These are phyloP conservation scores for Lichtheimia ramosa DNA, from an alignment of 371 early-diverging fungal species.

Conservation along the genomic window DNA sequence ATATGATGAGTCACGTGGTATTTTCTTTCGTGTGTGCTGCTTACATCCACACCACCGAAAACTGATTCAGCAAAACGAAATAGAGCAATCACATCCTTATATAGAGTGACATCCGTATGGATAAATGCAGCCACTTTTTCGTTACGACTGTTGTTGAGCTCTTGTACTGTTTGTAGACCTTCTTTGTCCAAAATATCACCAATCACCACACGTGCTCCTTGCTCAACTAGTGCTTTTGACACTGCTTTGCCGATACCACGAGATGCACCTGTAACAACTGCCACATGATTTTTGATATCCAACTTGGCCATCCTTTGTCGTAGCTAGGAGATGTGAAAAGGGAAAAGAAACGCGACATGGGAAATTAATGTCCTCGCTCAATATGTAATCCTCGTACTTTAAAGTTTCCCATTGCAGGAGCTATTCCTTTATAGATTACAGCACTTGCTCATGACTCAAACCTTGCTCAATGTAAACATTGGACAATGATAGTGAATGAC, in stretches of 20 bases:
- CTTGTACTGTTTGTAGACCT: constrained; percentile 30
- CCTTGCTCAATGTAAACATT: too few relatives aligned
- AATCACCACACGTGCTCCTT: constrained; percentile 60
- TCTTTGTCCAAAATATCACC: constrained; percentile 60
- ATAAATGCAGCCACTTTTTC: constrained; percentile 41
- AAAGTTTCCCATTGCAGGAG: too few relatives aligned
- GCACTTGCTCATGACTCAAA: too few relatives aligned
- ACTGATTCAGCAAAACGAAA: constrained; percentile 46
- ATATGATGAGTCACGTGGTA: neutral
- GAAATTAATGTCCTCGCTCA: too few relatives aligned
- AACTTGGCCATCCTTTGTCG: neutral
- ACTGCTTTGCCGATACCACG: constrained; percentile 65
- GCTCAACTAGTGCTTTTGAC: constrained; percentile 40
- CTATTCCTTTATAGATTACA: too few relatives aligned
- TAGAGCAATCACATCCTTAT: constrained; percentile 43
- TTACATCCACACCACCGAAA: constrained; percentile 44
- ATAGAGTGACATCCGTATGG: constrained; percentile 62
- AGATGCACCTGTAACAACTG: constrained; percentile 65
- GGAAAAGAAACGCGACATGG: too few relatives aligned
- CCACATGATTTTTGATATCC: constrained; percentile 43
- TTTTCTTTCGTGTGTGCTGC: neutral
- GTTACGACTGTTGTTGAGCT: constrained; percentile 35
- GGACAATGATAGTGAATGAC: too few relatives aligned
- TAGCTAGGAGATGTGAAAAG: too few relatives aligned
- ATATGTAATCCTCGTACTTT: too few relatives aligned